Conservation (phyloP, 345 rosid species). For the Citrus reticulata region DNA sequence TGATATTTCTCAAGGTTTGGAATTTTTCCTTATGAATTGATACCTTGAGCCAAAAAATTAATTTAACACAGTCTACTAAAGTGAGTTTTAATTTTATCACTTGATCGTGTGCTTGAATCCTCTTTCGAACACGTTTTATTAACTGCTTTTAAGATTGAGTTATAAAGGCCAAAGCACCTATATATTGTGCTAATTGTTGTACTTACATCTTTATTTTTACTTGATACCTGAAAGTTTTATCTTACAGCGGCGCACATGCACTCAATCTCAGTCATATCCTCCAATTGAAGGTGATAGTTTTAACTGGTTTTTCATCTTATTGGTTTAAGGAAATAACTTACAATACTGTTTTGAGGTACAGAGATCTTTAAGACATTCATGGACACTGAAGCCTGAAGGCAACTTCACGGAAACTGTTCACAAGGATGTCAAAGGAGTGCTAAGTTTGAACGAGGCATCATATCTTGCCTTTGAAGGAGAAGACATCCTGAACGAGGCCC, state of each 20-base stretch:
- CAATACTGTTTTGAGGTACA: neutral
- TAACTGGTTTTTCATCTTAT: no score
- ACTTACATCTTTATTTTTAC: no score
- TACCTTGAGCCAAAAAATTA: no score
- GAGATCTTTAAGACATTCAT: constrained; percentile 31
- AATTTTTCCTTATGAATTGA: no score
- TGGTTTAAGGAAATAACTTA: no score
- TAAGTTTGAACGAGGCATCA: constrained; percentile 45
- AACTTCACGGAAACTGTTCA: neutral
- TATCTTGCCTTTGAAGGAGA: constrained; percentile 34
- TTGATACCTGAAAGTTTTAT: neutral
- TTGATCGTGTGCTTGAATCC: no score
- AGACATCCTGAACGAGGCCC: constrained; percentile 23
- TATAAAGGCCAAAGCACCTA: no score
- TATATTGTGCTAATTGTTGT: no score
- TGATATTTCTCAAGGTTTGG: constrained; percentile 33
- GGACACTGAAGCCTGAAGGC: constrained; percentile 20
- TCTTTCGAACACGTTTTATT: no score
- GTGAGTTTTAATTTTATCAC: no score
- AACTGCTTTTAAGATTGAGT: no score
- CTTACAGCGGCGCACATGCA: neutral
- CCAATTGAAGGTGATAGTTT: neutral
- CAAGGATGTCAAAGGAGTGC: constrained; percentile 26
- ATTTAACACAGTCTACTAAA: no score
- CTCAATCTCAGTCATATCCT: neutral